A percentile compares a stretch with the other conserved stretches of the same genome.
Evolutionary conservation across 2,329 filamentous ascomycete genomes (phyloP).

Genomic region (Diaporthe eres): DNA sequence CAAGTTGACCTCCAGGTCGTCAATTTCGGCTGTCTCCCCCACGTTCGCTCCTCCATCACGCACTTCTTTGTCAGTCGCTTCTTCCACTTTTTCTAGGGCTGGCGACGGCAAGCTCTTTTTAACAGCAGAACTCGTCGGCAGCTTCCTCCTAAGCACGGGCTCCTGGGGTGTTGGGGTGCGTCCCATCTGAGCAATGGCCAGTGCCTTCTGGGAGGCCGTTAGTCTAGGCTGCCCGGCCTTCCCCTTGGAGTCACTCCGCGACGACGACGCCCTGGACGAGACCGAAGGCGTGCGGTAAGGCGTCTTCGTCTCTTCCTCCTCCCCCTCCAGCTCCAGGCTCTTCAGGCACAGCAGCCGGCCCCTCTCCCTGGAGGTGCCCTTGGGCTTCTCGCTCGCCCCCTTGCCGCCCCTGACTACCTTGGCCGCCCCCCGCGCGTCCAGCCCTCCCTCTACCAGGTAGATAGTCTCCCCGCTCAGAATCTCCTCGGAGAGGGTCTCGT

Average conservation of each 20-base stretch:
- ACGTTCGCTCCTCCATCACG: background rate
- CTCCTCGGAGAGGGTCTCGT: constrained; percentile 32
- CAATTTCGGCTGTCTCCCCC: background rate
- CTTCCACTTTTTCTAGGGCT: background rate
- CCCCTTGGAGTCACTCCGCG: background rate
- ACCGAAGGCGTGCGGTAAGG: constrained; percentile 28
- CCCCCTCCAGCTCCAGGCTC: background rate
- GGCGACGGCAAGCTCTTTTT: constrained; percentile 15
- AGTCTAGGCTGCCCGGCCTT: constrained; percentile 27
- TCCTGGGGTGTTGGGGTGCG: background rate
- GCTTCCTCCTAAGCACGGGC: background rate
- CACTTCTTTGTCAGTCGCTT: background rate
- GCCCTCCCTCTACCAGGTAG: constrained; percentile 30
- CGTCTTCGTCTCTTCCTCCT: background rate
- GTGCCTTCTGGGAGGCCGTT: constrained; percentile 31
- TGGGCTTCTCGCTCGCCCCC: background rate
- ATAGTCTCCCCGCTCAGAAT: constrained; percentile 26
- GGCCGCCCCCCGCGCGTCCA: background rate
- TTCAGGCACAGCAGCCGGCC: constrained; percentile 12
- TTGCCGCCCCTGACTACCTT: background rate
- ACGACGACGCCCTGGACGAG: constrained; percentile 30
- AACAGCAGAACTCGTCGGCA: background rate
- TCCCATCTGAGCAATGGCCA: constrained; percentile 28
- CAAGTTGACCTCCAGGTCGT: background rate
- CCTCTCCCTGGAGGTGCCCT: background rate